Evolutionary conservation across 129 eudicot species (phyloP), one percentile per base, ranked within the genome.

Genomic region (Lactuca saligna): DNA sequence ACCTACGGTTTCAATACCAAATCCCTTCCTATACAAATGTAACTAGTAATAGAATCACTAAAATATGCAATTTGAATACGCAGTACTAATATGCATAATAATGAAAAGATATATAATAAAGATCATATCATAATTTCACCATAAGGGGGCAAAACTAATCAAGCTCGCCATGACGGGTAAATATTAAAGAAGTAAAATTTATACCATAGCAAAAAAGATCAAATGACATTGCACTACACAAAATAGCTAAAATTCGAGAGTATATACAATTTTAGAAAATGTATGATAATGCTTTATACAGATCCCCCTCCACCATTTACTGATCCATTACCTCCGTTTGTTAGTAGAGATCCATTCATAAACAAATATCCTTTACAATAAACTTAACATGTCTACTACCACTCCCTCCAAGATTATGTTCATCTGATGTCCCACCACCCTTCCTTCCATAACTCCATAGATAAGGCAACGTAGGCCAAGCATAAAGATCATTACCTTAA

Each of bases 401-500:
- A 72, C 64, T 87, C 55, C 95, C 97, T 49, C 97, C 97, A 66
- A 57, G 66, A 64, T 80, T 61, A 75, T 85, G 77, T 58, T 66
- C 71, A 33, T 76, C 82, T 16, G 92, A 87, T 37, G 80, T 79
- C 44, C 95, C 86, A 79, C 97, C 89, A 60, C 97, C 97, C 72
- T 81, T 87, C 69, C 97, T 91, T 58, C 97, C 97, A 78, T 87
- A 91, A 74, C 87, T 85, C 95, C 92, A 85, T 51, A 95, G 97
- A 49, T 73, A 59, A 64, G 92, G 76, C 80, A 91, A 82, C 35
- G 87, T 85, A n/a, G 87, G 61, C 95, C 97, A 91, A 67, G 80
- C 76, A 80, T 91, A 91, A 78, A 87, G 95, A 83, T 91, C 97
- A 73, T 95, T 95, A 29, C 97, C 97, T 95, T 95, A 91, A 66